Evolutionary conservation across 2,329 filamentous ascomycete species (phyloP).

Genomic region (Scolecobasidium constrictum): DNA sequence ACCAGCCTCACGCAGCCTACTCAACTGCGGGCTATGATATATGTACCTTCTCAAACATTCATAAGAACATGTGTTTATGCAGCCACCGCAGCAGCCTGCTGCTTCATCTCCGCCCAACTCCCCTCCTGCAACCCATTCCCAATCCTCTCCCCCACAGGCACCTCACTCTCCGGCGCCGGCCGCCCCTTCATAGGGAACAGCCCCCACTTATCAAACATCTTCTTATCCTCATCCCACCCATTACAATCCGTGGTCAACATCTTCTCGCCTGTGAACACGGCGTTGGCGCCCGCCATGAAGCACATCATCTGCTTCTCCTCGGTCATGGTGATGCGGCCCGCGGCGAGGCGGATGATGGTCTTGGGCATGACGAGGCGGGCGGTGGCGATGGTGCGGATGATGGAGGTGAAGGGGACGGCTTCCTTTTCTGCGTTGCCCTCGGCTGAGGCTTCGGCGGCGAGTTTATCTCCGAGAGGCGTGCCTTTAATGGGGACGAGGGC

Average conservation of each 20-base stretch:
- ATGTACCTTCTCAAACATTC: too few species aligned
- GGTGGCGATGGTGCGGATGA: constrained; percentile 74
- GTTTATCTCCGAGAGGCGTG: constrained; percentile 65
- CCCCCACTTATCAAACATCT: constrained; percentile 76
- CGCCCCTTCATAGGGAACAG: constrained; percentile 55
- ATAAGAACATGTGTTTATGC: too few species aligned
- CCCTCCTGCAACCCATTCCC: neutral
- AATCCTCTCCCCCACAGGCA: neutral
- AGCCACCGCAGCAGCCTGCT: neutral
- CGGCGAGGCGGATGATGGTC: constrained; percentile 79
- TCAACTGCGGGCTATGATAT: too few species aligned
- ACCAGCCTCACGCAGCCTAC: too few species aligned
- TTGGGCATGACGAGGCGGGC: constrained; percentile 72
- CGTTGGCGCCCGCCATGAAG: constrained; percentile 85
- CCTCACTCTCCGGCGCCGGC: constrained; percentile 4
- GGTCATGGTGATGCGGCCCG: constrained; percentile 70
- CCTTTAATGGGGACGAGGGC: constrained; percentile 84
- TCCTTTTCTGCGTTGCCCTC: constrained; percentile 26
- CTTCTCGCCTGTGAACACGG: constrained; percentile 92
- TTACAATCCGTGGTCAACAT: constrained; percentile 90
- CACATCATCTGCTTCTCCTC: constrained; percentile 85
- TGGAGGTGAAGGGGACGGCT: constrained; percentile 63
- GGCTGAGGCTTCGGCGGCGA: neutral
- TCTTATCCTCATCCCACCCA: constrained; percentile 79
- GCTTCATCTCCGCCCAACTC: neutral